Evolutionary conservation across 257 asterid species (phyloP).

Genomic region (Paraleonurus japonicus): DNA sequence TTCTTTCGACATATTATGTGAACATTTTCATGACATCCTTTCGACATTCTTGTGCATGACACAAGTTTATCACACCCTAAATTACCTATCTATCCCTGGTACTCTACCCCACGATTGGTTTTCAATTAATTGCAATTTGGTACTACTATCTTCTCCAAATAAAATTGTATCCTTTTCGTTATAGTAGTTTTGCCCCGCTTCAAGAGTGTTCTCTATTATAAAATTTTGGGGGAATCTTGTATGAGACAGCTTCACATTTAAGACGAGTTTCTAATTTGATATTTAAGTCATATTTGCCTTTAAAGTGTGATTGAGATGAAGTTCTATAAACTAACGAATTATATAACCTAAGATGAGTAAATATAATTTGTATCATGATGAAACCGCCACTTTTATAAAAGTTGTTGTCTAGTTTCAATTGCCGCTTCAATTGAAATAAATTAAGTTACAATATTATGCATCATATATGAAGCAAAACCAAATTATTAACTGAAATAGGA

Average conservation of each 20-base stretch:
- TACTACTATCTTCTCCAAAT: not conserved
- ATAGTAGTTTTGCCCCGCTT: not conserved
- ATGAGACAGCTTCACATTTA: too few species aligned
- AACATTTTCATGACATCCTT: slow-evolving; percentile 50
- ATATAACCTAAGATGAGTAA: too few species aligned
- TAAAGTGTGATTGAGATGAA: too few species aligned
- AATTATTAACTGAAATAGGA: not conserved
- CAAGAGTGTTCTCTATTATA: not conserved
- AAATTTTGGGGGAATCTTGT: too few species aligned
- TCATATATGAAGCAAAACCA: not conserved
- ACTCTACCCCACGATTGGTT: not conserved
- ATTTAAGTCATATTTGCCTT: too few species aligned
- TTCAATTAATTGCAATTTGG: not conserved
- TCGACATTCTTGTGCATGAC: slow-evolving; percentile 33
- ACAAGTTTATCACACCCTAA: not conserved
- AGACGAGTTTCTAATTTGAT: too few species aligned
- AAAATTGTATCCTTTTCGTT: not conserved
- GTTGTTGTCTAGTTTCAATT: not conserved
- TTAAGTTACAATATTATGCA: not conserved
- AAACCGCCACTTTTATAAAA: too few species aligned
- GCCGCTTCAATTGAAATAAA: not conserved
- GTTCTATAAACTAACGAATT: too few species aligned
- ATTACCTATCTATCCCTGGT: slow-evolving; percentile 22
- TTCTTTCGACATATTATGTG: slow-evolving; percentile 33
- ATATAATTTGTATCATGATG: too few species aligned